These are phyloP conservation scores for Oxyria digyna DNA, from an alignment of 148 eudicot species.

Conservation along the genomic window DNA sequence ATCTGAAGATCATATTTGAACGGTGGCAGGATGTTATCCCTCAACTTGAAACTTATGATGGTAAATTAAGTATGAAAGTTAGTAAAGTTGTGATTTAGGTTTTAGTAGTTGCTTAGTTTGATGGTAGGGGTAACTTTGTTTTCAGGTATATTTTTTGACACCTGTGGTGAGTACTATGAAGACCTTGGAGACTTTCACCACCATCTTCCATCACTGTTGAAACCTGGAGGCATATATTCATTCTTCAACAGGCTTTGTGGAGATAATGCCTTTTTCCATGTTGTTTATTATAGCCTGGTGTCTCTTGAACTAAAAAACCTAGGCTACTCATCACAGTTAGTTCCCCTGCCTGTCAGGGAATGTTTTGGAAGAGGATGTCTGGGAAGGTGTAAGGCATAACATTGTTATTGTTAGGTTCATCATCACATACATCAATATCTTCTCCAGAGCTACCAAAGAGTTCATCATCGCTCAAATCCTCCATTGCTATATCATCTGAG, in stretches of 20 bases:
- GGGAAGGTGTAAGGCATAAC: constrained; percentile 90
- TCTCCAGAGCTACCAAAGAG: no score
- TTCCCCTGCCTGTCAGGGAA: constrained; percentile 70
- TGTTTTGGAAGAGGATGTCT: constrained; percentile 71
- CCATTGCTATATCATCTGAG: no score
- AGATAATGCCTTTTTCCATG: constrained; percentile 84
- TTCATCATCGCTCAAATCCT: no score
- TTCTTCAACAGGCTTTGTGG: constrained; percentile 97
- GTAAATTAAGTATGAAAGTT: constrained; percentile 20
- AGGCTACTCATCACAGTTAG: constrained; percentile 67
- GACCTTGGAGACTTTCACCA: constrained; percentile 82
- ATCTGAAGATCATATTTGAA: constrained; percentile 78
- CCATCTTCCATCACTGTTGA: constrained; percentile 68
- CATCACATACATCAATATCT: no score
- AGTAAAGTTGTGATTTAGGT: neutral
- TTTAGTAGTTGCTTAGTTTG: neutral
- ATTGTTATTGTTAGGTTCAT: no score
- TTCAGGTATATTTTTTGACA: constrained; percentile 81
- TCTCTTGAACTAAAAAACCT: constrained; percentile 69
- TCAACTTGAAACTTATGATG: constrained; percentile 73
- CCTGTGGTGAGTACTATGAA: constrained; percentile 82
- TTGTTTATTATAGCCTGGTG: constrained; percentile 79
- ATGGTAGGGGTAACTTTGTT: neutral
- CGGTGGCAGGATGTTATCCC: constrained; percentile 92
- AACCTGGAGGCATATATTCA: constrained; percentile 72